These are phyloP conservation scores for Alnus rubra DNA, from an alignment of 306 rosid species.

Conservation along the genomic window DNA sequence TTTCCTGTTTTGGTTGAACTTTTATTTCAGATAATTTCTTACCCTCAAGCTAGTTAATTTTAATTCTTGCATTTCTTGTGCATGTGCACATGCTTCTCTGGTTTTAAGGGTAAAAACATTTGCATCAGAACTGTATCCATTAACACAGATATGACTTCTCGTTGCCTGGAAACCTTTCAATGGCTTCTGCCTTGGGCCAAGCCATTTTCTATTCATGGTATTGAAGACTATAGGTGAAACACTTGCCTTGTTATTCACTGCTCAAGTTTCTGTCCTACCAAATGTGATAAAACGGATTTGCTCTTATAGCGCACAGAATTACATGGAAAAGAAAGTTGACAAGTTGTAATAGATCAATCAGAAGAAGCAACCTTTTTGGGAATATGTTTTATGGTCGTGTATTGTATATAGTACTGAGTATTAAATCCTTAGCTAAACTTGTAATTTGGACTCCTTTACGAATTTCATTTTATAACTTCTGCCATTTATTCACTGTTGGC, in stretches of 20 bases:
- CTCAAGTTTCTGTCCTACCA: neutral
- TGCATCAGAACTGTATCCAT: neutral
- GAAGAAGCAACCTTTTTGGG: neutral
- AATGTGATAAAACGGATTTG: neutral
- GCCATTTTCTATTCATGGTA: neutral
- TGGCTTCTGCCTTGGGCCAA: neutral
- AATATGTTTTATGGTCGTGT: neutral
- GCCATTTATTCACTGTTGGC: neutral
- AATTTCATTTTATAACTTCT: conserved; percentile 1
- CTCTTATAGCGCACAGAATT: neutral
- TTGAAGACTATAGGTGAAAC: neutral
- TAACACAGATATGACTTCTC: neutral
- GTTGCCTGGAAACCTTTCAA: neutral
- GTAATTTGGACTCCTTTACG: neutral
- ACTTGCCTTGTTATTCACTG: neutral
- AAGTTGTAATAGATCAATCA: neutral
- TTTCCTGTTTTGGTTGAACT: neutral
- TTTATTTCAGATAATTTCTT: neutral
- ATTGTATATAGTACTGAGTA: neutral
- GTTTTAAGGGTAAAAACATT: neutral
- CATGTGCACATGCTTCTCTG: neutral
- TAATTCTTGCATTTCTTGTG: neutral
- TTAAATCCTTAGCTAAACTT: neutral
- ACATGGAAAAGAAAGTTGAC: neutral
- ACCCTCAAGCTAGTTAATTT: neutral